Evolutionary conservation across 2,329 filamentous ascomycete species (phyloP), one percentile per base, ranked within the genome.

Genomic region (Chaetomiaceae sp.): DNA sequence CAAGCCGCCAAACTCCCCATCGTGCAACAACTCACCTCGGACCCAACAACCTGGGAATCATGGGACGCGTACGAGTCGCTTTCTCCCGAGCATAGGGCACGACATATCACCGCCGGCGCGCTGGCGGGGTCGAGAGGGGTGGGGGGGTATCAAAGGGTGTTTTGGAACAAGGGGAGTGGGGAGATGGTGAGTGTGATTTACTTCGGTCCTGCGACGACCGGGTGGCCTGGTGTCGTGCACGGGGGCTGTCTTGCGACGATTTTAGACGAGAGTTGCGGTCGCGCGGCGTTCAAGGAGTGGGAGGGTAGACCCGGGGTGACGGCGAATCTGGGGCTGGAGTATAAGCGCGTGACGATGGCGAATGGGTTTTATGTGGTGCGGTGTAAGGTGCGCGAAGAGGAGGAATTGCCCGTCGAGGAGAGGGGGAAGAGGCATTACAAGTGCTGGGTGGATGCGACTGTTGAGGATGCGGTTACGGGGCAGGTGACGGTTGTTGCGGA

Each of bases 171-270:
- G 3, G 67, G 68, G 27, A 80, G 82, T 6, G 76, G 81, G 59
- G 80, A 82, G 61, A 67, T 83, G 31, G 71, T 85, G 11, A 79
- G 76, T 46, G 75, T 91, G n/a, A 72, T 91, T 4, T 87, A 78
- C 73, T 77, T 91, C 50, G 88, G 88, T 6, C 68, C 74, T n/a
- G 80, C 75, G 1, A 65, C 86, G 19, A 74, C 78, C 44, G 87
- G 88, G 4, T 91, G 86, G 85, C 87, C 87, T 1, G 78, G 80
- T 12, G 75, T 88, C 37, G 82, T 83, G 47, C 88, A 92, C 70
- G 88, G 88, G 51, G 88, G 88, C 14, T 75, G 78, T 6, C 75
- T 88, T 45, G 85, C 84, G 7, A 89, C 84, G 0, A 68, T 88
- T 3, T 69, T 91, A 34, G 81, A 88, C 66, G 88, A 91, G 72